Percentiles rank a stretch among this genome's conserved stretches.
phyloP scores from a whole-genome alignment of 306 rosid genomes.

The Cicer yamashitae region DNA sequence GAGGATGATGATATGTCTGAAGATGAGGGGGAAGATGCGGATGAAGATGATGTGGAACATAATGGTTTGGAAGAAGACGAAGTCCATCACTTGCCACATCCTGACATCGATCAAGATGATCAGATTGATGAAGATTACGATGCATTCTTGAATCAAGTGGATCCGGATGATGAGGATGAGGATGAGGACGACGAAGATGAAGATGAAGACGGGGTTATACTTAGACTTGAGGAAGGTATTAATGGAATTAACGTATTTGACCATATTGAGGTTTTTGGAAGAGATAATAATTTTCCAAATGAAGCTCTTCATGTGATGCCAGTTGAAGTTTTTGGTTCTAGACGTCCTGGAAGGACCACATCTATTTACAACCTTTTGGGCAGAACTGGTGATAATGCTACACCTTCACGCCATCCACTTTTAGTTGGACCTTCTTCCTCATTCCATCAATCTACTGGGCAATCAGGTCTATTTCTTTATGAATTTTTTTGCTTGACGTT shows the following conservation, averaged over 20 bases:
- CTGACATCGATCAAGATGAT: slow-evolving; percentile 93
- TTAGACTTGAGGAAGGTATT: slow-evolving; percentile 96
- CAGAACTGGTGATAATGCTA: slow-evolving; percentile 77
- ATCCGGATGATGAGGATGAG: slow-evolving; percentile 79
- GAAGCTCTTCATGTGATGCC: slow-evolving; percentile 96
- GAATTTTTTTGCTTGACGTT: slow-evolving; percentile 24
- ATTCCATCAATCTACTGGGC: slow-evolving; percentile 59
- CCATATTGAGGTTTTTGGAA: slow-evolving; percentile 93
- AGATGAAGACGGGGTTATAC: slow-evolving; percentile 89
- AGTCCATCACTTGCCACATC: slow-evolving; percentile 89
- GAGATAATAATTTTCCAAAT: slow-evolving; percentile 82
- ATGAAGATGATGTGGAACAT: slow-evolving; percentile 92
- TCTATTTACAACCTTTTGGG: slow-evolving; percentile 96
- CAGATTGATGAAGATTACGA: slow-evolving; percentile 76
- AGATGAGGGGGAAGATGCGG: slow-evolving; percentile 91
- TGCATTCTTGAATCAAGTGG: slow-evolving; percentile 79
- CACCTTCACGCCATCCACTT: slow-evolving; percentile 90
- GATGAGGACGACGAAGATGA: slow-evolving; percentile 74
- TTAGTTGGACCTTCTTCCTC: slow-evolving; percentile 78
- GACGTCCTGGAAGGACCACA: slow-evolving; percentile 93
- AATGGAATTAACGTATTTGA: slow-evolving; percentile 96
- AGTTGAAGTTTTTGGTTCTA: slow-evolving; percentile 93
- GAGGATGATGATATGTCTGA: slow-evolving; percentile 97
- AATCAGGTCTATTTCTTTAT: slow-evolving; percentile 57
- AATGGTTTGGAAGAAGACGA: slow-evolving; percentile 89